These are phyloP conservation scores for Orbilia oligospora DNA, from an alignment of 2,329 filamentous ascomycete genomes.

Conservation along the genomic window DNA sequence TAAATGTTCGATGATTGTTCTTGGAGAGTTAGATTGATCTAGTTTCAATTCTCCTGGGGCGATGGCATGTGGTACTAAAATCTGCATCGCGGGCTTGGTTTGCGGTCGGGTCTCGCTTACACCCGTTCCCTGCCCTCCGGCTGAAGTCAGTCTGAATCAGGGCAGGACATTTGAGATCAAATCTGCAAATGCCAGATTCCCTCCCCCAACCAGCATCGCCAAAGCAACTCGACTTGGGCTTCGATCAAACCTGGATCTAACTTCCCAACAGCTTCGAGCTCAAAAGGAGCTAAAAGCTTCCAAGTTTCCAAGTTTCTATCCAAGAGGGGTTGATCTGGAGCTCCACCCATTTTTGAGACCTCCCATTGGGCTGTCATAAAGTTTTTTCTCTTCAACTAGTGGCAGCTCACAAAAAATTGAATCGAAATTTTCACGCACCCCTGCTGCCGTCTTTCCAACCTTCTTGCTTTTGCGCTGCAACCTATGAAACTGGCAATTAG, in stretches of 20 bases:
- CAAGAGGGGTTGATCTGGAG: slow-evolving; percentile 10
- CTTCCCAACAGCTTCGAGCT: background rate
- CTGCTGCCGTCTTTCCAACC: slow-evolving; percentile 1
- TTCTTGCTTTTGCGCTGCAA: background rate
- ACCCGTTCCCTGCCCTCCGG: slow-evolving; percentile 6
- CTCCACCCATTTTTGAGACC: background rate
- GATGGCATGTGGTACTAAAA: background rate
- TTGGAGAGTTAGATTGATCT: background rate
- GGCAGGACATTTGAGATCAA: background rate
- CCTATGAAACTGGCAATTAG: slow-evolving; percentile 9
- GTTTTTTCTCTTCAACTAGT: background rate
- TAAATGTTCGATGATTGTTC: slow-evolving; percentile 6
- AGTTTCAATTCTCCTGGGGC: background rate
- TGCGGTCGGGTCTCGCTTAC: slow-evolving; percentile 22
- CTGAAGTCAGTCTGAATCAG: background rate
- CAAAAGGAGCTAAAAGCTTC: background rate
- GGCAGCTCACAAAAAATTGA: slow-evolving; percentile 17
- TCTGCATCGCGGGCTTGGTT: slow-evolving; percentile 7
- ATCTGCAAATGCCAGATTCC: background rate
- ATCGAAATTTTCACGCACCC: slow-evolving; percentile 41
- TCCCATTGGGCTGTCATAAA: slow-evolving; percentile 15
- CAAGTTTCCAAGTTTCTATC: slow-evolving; percentile 16
- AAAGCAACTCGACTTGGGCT: background rate
- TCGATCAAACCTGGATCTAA: background rate
- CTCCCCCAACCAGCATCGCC: background rate